A percentile compares a stretch with the other conserved stretches of the same genome.
These are phyloP conservation scores for Salix exigua DNA, from an alignment of 345 rosid genomes.

Conservation along the genomic window DNA sequence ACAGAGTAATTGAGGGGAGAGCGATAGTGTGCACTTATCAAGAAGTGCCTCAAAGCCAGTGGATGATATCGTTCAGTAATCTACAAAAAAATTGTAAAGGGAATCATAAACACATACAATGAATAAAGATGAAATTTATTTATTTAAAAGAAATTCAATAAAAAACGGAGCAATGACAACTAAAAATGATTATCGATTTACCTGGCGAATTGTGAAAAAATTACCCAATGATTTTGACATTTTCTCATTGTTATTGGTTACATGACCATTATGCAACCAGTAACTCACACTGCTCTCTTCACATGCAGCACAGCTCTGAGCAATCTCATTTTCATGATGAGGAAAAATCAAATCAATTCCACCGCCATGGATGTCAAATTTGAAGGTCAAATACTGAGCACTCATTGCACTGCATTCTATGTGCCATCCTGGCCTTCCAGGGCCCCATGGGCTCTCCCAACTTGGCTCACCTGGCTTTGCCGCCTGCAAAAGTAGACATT, in stretches of 20 bases:
- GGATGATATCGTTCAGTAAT: conserved; percentile 70
- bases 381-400: conserved; percentile 56
- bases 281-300: conserved; percentile 51
- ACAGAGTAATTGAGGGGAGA: conserved; percentile 72
- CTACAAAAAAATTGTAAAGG: conserved; percentile 30
- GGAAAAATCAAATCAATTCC: conserved; percentile 79
- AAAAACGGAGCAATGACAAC: background rate
- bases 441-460: conserved; percentile 95
- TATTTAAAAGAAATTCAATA: background rate
- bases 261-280: conserved; percentile 96
- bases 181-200: conserved; percentile 11
- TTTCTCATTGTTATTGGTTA: conserved; percentile 71
- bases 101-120: background rate
- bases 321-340: conserved; percentile 87
- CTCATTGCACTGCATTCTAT: conserved; percentile 99
- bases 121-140: background rate
- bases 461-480: conserved; percentile 84
- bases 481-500: conserved; percentile 47
- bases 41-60: conserved; percentile 71
- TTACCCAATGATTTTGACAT: conserved; percentile 81
- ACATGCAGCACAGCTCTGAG: conserved; percentile 77
- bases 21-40: conserved; percentile 78
- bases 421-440: conserved; percentile 96
- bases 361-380: conserved; percentile 85
- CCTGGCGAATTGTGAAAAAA: conserved; percentile 69